Evolutionary conservation across 495 filamentous ascomycete genomes (phyloP), one percentile per base, ranked within the genome.

Genomic region (Trichodelitschia bisporula): DNA sequence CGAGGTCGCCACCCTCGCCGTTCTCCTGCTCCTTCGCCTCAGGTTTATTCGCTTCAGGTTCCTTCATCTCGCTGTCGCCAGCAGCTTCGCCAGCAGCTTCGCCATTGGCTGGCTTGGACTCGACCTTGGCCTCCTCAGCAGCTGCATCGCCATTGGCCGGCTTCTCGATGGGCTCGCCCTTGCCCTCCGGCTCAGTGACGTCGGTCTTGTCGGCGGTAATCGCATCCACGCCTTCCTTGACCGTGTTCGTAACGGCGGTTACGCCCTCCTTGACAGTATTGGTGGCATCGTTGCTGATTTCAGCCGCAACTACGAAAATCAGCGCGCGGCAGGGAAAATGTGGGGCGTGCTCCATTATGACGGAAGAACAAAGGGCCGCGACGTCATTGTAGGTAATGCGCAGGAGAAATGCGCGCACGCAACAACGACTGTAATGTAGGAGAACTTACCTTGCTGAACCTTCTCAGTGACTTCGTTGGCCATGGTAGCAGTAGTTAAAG

Each of bases 181-280:
- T 66, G 36, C 75, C 60, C 11, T 53, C 53, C 24, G 57, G 49
- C 15, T 58, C 48, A 35, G 59, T n/a, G n/a, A n/a, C 66, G 27
- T 72, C 75, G 39, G 67, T 67, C 16, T 50, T 49, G 42, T 69
- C 58, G 15, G 64, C 62, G 39, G 58, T 43, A 34, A 74, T 62
- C 19, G 59, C 53, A 13, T 70, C 42, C 30, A 64, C 53, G 47
- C 62, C 67, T 17, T 66, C 48, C 17, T 57, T 49, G 34, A 62
- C 60, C 24, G 64, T 59, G 43, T 73, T 66, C 39, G 56, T 56
- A 18, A 63, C 64, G 57, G 28, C 68, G 68, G 19, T 46, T 50
- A 2, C 65, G 65, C 15, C 55, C 41, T 14, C 56, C 53, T 11
- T 53, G 53, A 31, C 51, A 50, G 61, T 61, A 72, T 36, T 55